Conservation (phyloP, 2,329 filamentous ascomycete genomes). For the Ascochyta clinopodiicola region DNA sequence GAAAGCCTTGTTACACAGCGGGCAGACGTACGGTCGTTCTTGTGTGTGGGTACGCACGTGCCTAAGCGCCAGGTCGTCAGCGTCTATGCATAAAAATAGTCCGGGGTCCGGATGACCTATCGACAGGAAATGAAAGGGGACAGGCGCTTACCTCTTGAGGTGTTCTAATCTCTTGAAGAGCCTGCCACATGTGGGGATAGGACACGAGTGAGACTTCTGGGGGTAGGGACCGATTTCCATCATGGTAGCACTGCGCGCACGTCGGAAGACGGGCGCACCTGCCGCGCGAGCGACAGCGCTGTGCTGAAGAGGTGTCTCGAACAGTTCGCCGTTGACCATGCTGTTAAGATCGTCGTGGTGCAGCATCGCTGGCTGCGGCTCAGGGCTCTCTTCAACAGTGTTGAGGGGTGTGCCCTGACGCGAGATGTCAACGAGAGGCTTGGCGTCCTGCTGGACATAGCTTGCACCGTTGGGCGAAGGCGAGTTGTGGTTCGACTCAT, state of each 20-base stretch:
- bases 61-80: constrained; percentile 64
- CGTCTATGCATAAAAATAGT: constrained; percentile 52
- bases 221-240: constrained; percentile 97
- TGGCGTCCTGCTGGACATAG: constrained; percentile 71
- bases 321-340: constrained; percentile 47
- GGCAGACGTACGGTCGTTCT: constrained; percentile 97
- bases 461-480: constrained; percentile 70
- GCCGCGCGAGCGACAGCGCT: constrained; percentile 66
- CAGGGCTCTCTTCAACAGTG: constrained; percentile 81
- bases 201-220: constrained; percentile 97
- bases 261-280: constrained; percentile 77
- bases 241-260: constrained; percentile 91
- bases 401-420: constrained; percentile 90
- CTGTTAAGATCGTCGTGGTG: constrained; percentile 72
- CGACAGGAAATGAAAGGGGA: constrained; percentile 33
- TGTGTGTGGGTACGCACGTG: constrained; percentile 99
- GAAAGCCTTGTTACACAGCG: constrained; percentile 98
- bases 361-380: constrained; percentile 71
- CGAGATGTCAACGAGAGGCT: constrained; percentile 77
- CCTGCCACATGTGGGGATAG: constrained; percentile 96
- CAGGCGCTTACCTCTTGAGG: constrained; percentile 86
- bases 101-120: constrained; percentile 15
- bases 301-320: constrained; percentile 58
- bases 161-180: constrained; percentile 99
- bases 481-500: constrained; percentile 79